Conservation (phyloP, 495 filamentous ascomycete genomes). For the Chaetomium tenue region DNA sequence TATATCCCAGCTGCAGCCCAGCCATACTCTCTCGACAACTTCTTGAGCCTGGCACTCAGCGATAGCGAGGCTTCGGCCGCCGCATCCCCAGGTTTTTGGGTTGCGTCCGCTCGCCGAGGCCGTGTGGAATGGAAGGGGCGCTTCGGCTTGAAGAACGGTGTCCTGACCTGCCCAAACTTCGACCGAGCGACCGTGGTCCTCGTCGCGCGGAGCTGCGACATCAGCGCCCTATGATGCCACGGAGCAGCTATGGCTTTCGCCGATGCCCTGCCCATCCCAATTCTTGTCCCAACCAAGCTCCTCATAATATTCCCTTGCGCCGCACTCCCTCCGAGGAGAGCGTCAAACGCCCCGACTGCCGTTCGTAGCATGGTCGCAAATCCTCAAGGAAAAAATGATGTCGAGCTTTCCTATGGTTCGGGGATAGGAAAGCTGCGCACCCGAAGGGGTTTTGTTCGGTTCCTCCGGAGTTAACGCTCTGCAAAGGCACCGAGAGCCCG, state of each 20-base stretch:
- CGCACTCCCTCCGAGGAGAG: slow-evolving; percentile 21
- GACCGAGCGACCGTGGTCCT: slow-evolving; percentile 7
- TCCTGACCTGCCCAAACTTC: slow-evolving; percentile 13
- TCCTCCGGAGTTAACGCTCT: slow-evolving; percentile 4
- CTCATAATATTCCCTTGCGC: slow-evolving; percentile 6
- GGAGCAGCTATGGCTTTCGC: slow-evolving; percentile 12
- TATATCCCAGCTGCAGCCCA: slow-evolving; percentile 95
- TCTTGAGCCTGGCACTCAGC: slow-evolving; percentile 68
- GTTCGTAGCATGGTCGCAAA: slow-evolving; percentile 25
- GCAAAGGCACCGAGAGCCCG: not conserved
- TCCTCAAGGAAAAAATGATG: not conserved
- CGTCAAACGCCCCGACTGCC: slow-evolving; percentile 25
- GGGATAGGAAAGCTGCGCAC: not conserved
- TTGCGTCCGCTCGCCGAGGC: slow-evolving; percentile 20
- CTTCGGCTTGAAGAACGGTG: slow-evolving; percentile 16
- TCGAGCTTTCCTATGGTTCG: not conserved
- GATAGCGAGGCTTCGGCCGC: slow-evolving; percentile 46
- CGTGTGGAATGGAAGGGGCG: slow-evolving; percentile 33
- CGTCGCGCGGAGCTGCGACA: slow-evolving; percentile 26
- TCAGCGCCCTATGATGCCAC: slow-evolving; percentile 20
- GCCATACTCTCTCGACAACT: slow-evolving; percentile 90
- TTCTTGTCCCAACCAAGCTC: not conserved
- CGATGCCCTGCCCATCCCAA: slow-evolving; percentile 17
- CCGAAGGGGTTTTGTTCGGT: not conserved
- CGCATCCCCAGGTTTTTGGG: slow-evolving; percentile 4